phyloP scores from a whole-genome alignment of 2,329 filamentous ascomycete species.

The Aureobasidium sp. region DNA sequence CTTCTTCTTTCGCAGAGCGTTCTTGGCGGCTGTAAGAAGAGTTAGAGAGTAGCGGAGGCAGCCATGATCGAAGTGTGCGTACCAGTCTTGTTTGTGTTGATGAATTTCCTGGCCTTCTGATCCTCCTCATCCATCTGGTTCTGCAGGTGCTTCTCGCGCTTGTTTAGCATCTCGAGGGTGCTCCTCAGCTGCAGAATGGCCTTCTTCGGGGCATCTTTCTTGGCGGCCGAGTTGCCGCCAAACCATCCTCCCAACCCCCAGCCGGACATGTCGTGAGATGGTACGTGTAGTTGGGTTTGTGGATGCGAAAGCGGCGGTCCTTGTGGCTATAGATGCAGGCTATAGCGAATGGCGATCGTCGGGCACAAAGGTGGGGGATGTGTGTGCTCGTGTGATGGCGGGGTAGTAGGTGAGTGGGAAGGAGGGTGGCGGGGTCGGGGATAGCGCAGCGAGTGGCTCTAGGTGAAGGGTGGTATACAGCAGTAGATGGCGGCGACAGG shows the following conservation, averaged over 20 bases:
- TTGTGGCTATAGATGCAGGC: background rate
- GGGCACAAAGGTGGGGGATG: constrained; percentile 1
- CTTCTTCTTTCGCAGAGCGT: constrained; percentile 90
- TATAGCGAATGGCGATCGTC: constrained; percentile 13
- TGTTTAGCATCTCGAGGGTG: constrained; percentile 95
- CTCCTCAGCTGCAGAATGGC: constrained; percentile 81
- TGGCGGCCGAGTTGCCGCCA: constrained; percentile 67
- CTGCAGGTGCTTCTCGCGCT: constrained; percentile 85
- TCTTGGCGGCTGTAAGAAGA: constrained; percentile 66
- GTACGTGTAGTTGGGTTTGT: background rate
- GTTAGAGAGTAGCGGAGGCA: constrained; percentile 2
- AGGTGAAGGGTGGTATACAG: background rate
- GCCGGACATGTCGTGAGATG: constrained; percentile 42
- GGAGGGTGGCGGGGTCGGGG: background rate
- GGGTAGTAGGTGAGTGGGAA: background rate
- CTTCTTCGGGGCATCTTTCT: constrained; percentile 92
- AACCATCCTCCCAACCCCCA: constrained; percentile 72
- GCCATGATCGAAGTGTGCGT: constrained; percentile 29
- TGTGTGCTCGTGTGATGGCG: constrained; percentile 4
- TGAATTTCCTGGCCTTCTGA: constrained; percentile 76
- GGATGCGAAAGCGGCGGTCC: background rate
- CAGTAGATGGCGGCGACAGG: background rate
- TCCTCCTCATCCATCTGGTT: constrained; percentile 92
- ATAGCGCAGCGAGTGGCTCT: background rate
- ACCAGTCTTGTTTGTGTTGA: constrained; percentile 87